Base-by-base conservation (phyloP, 2,329 filamentous ascomycete species). In the Colletotrichum liaoningense region DNA sequence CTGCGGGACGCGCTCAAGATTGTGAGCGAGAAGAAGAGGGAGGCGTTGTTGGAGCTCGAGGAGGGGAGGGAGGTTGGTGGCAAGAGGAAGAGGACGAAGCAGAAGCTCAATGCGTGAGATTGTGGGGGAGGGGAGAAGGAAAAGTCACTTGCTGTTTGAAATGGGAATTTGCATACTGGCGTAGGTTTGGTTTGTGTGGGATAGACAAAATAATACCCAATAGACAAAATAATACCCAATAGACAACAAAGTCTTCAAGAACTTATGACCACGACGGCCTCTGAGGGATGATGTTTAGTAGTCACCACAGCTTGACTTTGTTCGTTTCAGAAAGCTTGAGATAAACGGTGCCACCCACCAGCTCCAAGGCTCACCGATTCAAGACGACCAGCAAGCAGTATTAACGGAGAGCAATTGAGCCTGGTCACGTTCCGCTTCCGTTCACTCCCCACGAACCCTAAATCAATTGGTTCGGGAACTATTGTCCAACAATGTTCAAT, bases 21-120 rank as follows among this genome's bases (percentile, higher is more conserved):
- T 58, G 97, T 99, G 6, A 93, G 94, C n/a, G 94, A 97, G 86
- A 97, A 96, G 89, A 98, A 98, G 88, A 90, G 95, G 70, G 95
- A 98, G 84, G 97, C 96, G 1, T 81, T 96, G 81, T 83, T 98
- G 77, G 94, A 97, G 83, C 94, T 98, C 76, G 97, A 98, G 81
- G 95, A 98, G 83, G 93, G 94, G 12, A 92, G 93, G 78, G 95
- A 98, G 84, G 95, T 98, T 5, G 91, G 93, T 69, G 97, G 97
- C n/a, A 97, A 97, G 86, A 84, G 91, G 77, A 93, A 92, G 83
- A 84, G 89, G 73, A 87, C 84, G 14, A 91, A 90, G 85, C 84
- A 88, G 79, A 93, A 90, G 84, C 79, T 91, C 56, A 70, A 60
- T 22, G 55, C 67, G 54, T 73, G 58, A 70, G 46, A 16, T 5